Evolutionary conservation across 495 filamentous ascomycete species (phyloP), one percentile per base, ranked within the genome.

Genomic region (Neurospora cerealis): DNA sequence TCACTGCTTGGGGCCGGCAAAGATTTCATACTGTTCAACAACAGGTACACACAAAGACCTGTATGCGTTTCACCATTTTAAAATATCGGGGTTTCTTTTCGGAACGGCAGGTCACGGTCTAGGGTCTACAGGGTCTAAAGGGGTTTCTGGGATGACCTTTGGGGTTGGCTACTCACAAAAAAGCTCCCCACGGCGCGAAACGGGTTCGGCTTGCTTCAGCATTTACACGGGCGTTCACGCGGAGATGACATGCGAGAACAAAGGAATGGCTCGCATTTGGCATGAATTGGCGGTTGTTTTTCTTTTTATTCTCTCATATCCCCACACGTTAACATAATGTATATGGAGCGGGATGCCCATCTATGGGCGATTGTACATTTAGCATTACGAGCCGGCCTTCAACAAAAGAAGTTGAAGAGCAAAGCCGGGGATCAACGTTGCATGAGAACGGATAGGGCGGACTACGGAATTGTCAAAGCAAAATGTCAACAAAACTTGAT

Each of bases 211-310:
- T 70, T 75, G 36, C 54, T 69, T 70, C 46, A 73, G 74, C 74
- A 76, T 76, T 76, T 76, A 74, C 74, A 74, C n/a, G 74, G 74
- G 74, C 69, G 62, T 73, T 74, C 40, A 39, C 34, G 24, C 71
- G 13, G 19, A 62, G 54, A 62, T 34, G 54, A 34, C 28, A 62
- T 34, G 54, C 54, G 28, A 34, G 15, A 62, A 62, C 54, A 62
- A 62, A 32, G 54, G 28, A 19, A 34, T 8, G 54, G 54, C 54
- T 62, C 54, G 54, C 15, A 62, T 17, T 62, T 62, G 28, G 54
- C 24, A 62, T 62, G 54, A 62, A 32, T 62, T 54, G 36, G 28
- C 36, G 69, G 34, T 28, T 40, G 34, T 70, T 37, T 37, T 70
- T 70, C 3, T 28, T 15, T 42, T 37, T 38, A 11, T 70, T 21